These are phyloP conservation scores for Scleroderma bovista DNA, from an alignment of 768 basidiomycete genomes.

Conservation along the genomic window DNA sequence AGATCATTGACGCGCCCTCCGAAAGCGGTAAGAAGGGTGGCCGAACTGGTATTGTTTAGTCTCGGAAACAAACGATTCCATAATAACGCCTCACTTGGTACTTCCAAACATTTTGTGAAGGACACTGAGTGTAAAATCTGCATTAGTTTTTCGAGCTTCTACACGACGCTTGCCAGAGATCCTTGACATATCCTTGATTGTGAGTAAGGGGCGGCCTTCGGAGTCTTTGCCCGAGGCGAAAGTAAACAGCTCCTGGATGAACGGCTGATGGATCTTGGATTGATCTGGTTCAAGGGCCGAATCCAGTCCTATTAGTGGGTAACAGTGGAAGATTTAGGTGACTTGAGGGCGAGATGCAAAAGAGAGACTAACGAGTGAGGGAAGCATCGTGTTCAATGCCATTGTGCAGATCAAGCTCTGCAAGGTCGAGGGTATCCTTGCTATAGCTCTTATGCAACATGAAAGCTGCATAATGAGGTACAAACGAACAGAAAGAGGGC, in stretches of 20 bases:
- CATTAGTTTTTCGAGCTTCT: slow-evolving; percentile 48
- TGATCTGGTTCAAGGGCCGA: slow-evolving; percentile 44
- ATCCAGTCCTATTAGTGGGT: slow-evolving; percentile 46
- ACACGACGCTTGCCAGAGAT: slow-evolving; percentile 56
- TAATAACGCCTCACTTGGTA: slow-evolving; percentile 47
- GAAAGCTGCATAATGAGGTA: slow-evolving; percentile 49
- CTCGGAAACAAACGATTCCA: background rate
- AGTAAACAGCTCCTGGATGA: slow-evolving; percentile 51
- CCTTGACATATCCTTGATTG: slow-evolving; percentile 51
- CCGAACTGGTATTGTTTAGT: slow-evolving; percentile 38
- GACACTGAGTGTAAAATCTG: slow-evolving; percentile 45
- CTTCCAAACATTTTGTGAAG: slow-evolving; percentile 60
- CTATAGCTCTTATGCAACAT: slow-evolving; percentile 50
- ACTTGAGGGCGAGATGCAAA: too few relatives aligned
- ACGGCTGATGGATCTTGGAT: slow-evolving; percentile 40
- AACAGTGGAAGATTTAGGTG: too few relatives aligned
- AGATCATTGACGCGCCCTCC: slow-evolving; percentile 60
- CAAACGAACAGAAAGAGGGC: slow-evolving; percentile 58
- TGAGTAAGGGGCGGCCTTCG: slow-evolving; percentile 44
- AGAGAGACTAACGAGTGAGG: slow-evolving; percentile 20
- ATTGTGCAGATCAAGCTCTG: slow-evolving; percentile 62
- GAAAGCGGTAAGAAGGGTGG: slow-evolving; percentile 62
- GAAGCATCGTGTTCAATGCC: slow-evolving; percentile 31
- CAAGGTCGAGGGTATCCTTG: slow-evolving; percentile 53
- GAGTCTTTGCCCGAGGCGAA: slow-evolving; percentile 54